Percentiles rank a stretch among this genome's conserved stretches.
These are phyloP conservation scores for Trametes pubescens DNA, from an alignment of 1,284 basidiomycete species.

Conservation along the genomic window DNA sequence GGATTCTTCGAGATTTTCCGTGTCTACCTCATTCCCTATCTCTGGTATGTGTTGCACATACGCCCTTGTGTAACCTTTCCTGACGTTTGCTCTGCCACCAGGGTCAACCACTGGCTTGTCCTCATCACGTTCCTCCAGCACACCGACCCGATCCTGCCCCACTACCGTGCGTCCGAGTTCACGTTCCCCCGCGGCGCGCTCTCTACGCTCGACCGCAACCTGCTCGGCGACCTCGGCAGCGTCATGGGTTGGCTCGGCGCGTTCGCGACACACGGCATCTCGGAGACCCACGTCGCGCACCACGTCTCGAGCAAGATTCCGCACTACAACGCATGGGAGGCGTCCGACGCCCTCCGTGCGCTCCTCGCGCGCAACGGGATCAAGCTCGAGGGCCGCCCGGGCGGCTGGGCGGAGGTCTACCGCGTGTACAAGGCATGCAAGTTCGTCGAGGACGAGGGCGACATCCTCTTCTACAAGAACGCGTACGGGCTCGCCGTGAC, in stretches of 20 bases:
- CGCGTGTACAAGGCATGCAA: conserved; percentile 81
- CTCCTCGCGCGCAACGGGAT: conserved; percentile 74
- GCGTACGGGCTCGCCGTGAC: conserved; percentile 78
- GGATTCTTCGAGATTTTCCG: conserved; percentile 75
- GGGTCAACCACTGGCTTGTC: conserved; percentile 61
- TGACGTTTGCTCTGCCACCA: conserved; percentile 47
- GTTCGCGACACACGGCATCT: conserved; percentile 86
- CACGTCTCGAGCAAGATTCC: conserved; percentile 95
- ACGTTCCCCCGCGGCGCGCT: conserved; percentile 61
- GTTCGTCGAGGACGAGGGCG: conserved; percentile 94
- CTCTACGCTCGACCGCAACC: conserved; percentile 60
- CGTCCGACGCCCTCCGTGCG: conserved; percentile 86
- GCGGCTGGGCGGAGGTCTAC: conserved; percentile 82
- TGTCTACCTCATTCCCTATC: conserved; percentile 90
- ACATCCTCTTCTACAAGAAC: conserved; percentile 94
- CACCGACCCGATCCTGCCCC: conserved; percentile 47
- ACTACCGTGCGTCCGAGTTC: conserved; percentile 52
- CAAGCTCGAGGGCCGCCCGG: conserved; percentile 68
- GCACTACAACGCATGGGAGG: conserved; percentile 95
- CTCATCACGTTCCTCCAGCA: conserved; percentile 51
- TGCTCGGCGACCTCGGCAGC: conserved; percentile 72
- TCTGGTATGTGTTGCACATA: conserved; percentile 64
- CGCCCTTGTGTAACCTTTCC: neutral
- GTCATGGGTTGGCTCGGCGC: conserved; percentile 83
- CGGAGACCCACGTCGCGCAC: conserved; percentile 93